Evolutionary conservation across 768 basidiomycete species (phyloP).

Genomic region (Tylopilus sp.): DNA sequence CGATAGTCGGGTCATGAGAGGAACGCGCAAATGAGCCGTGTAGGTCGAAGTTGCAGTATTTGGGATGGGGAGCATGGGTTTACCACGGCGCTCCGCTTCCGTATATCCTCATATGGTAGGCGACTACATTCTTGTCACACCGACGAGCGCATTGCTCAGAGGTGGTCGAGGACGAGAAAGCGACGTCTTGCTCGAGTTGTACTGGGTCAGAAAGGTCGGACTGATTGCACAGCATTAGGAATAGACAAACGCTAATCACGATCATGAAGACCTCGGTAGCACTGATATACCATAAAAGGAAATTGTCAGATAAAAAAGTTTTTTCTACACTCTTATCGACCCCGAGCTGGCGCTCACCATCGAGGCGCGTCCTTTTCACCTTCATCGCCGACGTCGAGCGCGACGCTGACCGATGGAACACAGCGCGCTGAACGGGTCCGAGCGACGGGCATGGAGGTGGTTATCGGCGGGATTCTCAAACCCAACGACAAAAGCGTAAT

Average conservation of each 20-base stretch:
- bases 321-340: constrained; percentile 1
- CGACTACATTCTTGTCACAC: background rate
- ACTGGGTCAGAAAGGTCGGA: background rate
- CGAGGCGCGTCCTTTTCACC: background rate
- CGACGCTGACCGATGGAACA: background rate
- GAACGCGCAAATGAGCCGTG: constrained; percentile 5
- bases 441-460: constrained; percentile 1
- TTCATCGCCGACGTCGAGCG: constrained; percentile 3
- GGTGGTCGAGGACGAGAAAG: background rate
- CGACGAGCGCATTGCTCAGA: background rate
- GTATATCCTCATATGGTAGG: constrained; percentile 16
- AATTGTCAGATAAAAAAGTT: constrained; percentile 18
- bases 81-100: constrained; percentile 27
- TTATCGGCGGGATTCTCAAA: constrained; percentile 11
- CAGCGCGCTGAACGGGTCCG: background rate
- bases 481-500: constrained; percentile 28
- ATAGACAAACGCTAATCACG: constrained; percentile 16
- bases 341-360: constrained; percentile 20
- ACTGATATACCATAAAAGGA: constrained; percentile 18
- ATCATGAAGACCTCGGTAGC: constrained; percentile 5
- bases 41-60: constrained; percentile 26
- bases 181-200: background rate
- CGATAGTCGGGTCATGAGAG: background rate
- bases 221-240: constrained; percentile 13
- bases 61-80: constrained; percentile 20